Conservation (phyloP, 768 basidiomycete genomes). For the Sarcodon aspratus region DNA sequence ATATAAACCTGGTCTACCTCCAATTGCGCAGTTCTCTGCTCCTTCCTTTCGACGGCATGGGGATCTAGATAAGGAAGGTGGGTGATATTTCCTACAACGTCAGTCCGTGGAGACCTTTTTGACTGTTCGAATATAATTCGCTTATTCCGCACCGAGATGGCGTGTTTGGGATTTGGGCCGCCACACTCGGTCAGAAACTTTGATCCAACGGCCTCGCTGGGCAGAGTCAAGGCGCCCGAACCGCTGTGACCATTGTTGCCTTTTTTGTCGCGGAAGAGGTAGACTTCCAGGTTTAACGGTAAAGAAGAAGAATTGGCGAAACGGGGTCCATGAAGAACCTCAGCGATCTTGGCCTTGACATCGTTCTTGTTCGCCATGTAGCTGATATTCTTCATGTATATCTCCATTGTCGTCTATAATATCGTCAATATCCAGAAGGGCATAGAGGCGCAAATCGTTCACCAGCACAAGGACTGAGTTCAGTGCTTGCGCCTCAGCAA, state of each 20-base stretch:
- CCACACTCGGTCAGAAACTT: slow-evolving; percentile 34
- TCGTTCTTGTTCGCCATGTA: slow-evolving; percentile 6
- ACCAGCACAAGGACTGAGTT: too few relatives aligned
- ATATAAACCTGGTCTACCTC: slow-evolving; percentile 3
- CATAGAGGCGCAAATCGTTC: too few relatives aligned
- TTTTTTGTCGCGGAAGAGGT: slow-evolving; percentile 27
- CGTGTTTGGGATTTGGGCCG: slow-evolving; percentile 5
- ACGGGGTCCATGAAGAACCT: slow-evolving; percentile 30
- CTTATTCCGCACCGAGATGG: slow-evolving; percentile 20
- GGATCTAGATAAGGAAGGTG: slow-evolving; percentile 32
- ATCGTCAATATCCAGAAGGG: too few relatives aligned
- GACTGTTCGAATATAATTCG: slow-evolving; percentile 16
- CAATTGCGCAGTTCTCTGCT: slow-evolving; percentile 14
- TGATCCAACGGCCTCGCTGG: slow-evolving; percentile 24
- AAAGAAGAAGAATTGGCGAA: slow-evolving; percentile 20
- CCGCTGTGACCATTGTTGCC: slow-evolving; percentile 24
- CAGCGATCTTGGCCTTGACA: slow-evolving; percentile 24
- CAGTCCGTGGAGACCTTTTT: slow-evolving; percentile 6
- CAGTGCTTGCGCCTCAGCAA: too few relatives aligned
- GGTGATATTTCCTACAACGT: slow-evolving; percentile 23
- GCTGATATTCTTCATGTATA: slow-evolving; percentile 18
- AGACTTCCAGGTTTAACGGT: slow-evolving; percentile 43
- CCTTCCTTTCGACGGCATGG: slow-evolving; percentile 19
- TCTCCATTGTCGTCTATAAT: slow-evolving; percentile 16
- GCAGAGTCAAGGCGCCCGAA: slow-evolving; percentile 36